These are phyloP conservation scores for Annulohypoxylon stygium DNA, from an alignment of 495 filamentous ascomycete species.

Conservation along the genomic window DNA sequence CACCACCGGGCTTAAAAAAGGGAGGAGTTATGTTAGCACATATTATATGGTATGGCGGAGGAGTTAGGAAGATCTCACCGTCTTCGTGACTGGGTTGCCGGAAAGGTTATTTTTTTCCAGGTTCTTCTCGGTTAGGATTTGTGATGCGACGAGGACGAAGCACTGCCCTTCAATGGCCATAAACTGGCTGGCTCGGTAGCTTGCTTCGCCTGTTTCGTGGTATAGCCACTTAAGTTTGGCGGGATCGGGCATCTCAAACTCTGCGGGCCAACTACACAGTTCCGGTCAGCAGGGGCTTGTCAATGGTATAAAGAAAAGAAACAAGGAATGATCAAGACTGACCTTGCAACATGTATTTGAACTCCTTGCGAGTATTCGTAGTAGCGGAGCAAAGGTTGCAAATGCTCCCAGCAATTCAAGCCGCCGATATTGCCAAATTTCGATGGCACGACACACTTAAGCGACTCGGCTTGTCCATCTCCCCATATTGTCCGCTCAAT, in stretches of 20 bases:
- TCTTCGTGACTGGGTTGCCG: conserved; percentile 53
- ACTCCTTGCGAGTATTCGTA: conserved; percentile 65
- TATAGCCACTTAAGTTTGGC: conserved; percentile 52
- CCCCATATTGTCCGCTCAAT: conserved; percentile 73
- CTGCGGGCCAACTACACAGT: conserved; percentile 49
- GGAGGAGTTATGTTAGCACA: conserved; percentile 44
- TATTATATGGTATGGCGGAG: conserved; percentile 11
- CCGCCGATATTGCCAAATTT: conserved; percentile 63
- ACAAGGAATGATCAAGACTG: conserved; percentile 53
- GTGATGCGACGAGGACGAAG: conserved; percentile 66
- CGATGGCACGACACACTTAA: conserved; percentile 60
- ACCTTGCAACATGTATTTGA: conserved; percentile 69
- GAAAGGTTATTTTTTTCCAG: conserved; percentile 53
- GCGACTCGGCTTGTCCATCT: conserved; percentile 61
- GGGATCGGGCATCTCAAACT: conserved; percentile 54
- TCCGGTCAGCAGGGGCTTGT: conserved; percentile 23
- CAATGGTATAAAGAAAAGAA: conserved; percentile 7
- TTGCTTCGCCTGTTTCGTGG: conserved; percentile 52
- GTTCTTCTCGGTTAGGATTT: conserved; percentile 58
- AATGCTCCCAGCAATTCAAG: conserved; percentile 70
- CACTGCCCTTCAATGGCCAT: conserved; percentile 65
- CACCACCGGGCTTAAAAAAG: conserved; percentile 58
- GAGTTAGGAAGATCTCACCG: conserved; percentile 39
- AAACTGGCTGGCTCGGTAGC: conserved; percentile 54
- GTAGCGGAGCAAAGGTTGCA: conserved; percentile 70